These are phyloP conservation scores for Xylaria flabelliformis DNA, from an alignment of 495 filamentous ascomycete species.

Conservation along the genomic window DNA sequence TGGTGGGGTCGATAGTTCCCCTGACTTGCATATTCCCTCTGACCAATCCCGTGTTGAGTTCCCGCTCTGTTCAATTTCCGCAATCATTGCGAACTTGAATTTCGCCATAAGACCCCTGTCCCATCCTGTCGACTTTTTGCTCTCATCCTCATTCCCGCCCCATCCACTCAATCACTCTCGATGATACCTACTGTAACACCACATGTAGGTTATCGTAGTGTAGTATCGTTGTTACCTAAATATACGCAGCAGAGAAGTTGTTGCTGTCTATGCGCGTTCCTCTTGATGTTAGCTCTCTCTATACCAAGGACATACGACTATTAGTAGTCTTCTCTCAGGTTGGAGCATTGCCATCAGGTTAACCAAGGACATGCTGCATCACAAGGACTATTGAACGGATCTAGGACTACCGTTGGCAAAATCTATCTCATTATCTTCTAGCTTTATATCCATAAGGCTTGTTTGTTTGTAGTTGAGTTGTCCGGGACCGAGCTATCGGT, in stretches of 20 bases:
- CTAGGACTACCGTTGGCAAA: neutral
- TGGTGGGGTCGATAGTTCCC: conserved; percentile 21
- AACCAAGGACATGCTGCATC: neutral
- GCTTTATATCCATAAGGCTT: too few relatives aligned
- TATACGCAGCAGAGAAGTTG: neutral
- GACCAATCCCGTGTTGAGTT: conserved; percentile 8
- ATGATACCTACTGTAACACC: neutral
- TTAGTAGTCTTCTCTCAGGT: neutral
- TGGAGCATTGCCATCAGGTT: neutral
- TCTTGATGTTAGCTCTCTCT: too few relatives aligned
- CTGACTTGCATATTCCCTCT: conserved; percentile 17
- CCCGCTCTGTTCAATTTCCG: conserved; percentile 22
- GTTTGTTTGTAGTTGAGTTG: too few relatives aligned
- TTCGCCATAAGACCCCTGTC: conserved; percentile 3
- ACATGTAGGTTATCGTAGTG: neutral
- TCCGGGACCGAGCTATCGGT: too few relatives aligned
- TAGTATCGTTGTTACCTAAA: neutral
- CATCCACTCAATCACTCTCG: neutral
- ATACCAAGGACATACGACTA: too few relatives aligned
- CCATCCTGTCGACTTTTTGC: neutral
- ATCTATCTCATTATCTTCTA: too few relatives aligned
- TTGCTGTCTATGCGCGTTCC: neutral
- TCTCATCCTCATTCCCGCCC: neutral
- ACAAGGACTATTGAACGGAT: neutral
- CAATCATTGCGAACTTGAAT: neutral